These are phyloP conservation scores for Fomitopsis pulvina DNA, from an alignment of 768 basidiomycete genomes.

Conservation along the genomic window DNA sequence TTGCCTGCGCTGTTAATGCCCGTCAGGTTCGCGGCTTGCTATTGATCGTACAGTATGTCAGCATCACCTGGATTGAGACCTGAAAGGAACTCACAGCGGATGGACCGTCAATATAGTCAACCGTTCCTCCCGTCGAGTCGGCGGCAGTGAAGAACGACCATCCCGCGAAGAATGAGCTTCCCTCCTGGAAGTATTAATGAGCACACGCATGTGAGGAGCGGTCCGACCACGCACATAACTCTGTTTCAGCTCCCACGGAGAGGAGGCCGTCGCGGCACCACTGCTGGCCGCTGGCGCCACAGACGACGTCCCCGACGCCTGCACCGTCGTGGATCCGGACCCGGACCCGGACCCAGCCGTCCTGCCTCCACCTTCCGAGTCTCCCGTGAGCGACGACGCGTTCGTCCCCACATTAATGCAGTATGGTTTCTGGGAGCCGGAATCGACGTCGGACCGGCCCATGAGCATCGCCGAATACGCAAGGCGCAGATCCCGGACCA, in stretches of 20 bases:
- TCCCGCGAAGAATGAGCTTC: constrained; percentile 72
- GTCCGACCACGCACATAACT: constrained; percentile 53
- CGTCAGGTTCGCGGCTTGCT: constrained; percentile 55
- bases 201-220: no score
- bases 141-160: constrained; percentile 64
- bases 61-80: no score
- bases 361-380: not conserved
- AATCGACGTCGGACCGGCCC: constrained; percentile 7
- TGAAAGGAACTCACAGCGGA: constrained; percentile 57
- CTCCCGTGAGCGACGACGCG: not conserved
- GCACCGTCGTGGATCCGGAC: constrained; percentile 3
- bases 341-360: not conserved
- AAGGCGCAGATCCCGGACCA: constrained; percentile 64
- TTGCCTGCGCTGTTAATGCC: constrained; percentile 65
- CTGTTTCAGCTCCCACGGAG: constrained; percentile 43
- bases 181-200: constrained; percentile 45
- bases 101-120: constrained; percentile 57
- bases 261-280: constrained; percentile 6
- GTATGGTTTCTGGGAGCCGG: constrained; percentile 12
- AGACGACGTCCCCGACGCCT: constrained; percentile 15
- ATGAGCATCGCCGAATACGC: constrained; percentile 52
- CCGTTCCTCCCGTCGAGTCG: constrained; percentile 76
- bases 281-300: constrained; percentile 2
- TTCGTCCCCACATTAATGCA: constrained; percentile 10
- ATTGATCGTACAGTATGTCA: constrained; percentile 1